A percentile compares a stretch with the other conserved stretches of the same genome.
These are phyloP conservation scores for Coemansia sp. DNA, from an alignment of 371 early-diverging fungal genomes.

Conservation along the genomic window DNA sequence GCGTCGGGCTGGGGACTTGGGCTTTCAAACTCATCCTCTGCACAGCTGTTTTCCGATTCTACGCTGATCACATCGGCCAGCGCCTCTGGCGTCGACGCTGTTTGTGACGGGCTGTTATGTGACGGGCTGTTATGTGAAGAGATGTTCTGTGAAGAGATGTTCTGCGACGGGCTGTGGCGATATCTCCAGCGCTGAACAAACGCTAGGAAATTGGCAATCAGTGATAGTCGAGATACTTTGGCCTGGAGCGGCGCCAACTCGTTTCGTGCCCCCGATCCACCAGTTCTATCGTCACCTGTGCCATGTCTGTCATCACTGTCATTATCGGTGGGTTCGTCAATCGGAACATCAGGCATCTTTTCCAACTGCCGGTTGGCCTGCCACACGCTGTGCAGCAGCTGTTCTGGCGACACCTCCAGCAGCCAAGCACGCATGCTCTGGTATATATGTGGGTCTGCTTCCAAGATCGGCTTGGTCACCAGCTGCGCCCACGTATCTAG, in stretches of 20 bases:
- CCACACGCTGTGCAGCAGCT: slow-evolving; percentile 8
- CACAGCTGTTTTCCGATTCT: slow-evolving; percentile 1
- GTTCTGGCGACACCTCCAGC: neutral
- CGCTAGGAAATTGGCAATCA: slow-evolving; percentile 27
- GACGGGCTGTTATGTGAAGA: no score
- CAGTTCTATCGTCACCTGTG: neutral
- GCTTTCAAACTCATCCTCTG: slow-evolving; percentile 2
- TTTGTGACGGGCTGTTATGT: neutral
- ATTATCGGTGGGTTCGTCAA: neutral
- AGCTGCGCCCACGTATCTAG: slow-evolving; percentile 29
- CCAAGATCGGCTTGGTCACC: slow-evolving; percentile 16
- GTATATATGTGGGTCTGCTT: slow-evolving; percentile 16
- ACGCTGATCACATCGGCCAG: neutral
- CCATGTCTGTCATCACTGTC: neutral
- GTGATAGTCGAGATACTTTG: slow-evolving; percentile 14
- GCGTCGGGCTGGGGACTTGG: neutral
- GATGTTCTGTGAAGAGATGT: neutral
- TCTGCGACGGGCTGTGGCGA: neutral
- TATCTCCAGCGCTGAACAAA: slow-evolving; percentile 34
- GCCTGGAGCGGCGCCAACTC: slow-evolving; percentile 10
- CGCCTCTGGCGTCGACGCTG: neutral
- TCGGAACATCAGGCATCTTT: slow-evolving; percentile 33
- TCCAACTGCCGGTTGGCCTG: slow-evolving; percentile 25
- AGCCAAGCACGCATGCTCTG: slow-evolving; percentile 32
- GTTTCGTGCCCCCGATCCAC: neutral